phyloP scores from a whole-genome alignment of 345 rosid genomes.

The Gossypium herbaceum region DNA sequence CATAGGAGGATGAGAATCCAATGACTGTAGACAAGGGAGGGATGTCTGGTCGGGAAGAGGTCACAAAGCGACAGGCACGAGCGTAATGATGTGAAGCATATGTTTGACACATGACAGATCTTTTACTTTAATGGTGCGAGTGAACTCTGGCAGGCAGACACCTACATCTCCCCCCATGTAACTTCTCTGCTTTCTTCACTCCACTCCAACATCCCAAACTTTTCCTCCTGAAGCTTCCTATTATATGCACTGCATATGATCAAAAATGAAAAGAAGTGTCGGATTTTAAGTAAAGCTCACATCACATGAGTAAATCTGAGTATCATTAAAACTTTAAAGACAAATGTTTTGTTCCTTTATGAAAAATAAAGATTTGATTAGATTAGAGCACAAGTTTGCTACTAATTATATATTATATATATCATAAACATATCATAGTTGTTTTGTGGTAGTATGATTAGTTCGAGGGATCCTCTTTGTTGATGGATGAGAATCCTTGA shows the following conservation, averaged over 20 bases:
- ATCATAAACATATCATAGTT: background rate
- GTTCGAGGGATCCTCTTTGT: conserved; percentile 9
- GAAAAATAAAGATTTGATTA: background rate
- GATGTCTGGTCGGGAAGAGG: too few species aligned
- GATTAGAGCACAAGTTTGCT: background rate
- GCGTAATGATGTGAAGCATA: too few species aligned
- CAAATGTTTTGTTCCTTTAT: background rate
- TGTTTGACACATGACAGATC: too few species aligned
- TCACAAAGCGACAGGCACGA: too few species aligned
- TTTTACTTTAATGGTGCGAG: too few species aligned
- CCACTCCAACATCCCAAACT: background rate
- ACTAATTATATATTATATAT: too few species aligned
- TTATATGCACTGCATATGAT: background rate
- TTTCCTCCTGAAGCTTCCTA: background rate
- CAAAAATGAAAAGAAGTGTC: background rate
- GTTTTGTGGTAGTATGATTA: conserved; percentile 9
- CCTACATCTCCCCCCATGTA: too few species aligned
- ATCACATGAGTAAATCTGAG: background rate
- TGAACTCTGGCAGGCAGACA: too few species aligned
- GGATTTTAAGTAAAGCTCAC: background rate
- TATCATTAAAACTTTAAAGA: background rate
- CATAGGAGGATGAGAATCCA: too few species aligned
- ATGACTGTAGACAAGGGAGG: too few species aligned
- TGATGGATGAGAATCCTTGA: background rate
- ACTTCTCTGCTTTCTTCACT: background rate